Evolutionary conservation across 2,329 filamentous ascomycete species (phyloP).

Genomic region (Fusarium coffeatum): DNA sequence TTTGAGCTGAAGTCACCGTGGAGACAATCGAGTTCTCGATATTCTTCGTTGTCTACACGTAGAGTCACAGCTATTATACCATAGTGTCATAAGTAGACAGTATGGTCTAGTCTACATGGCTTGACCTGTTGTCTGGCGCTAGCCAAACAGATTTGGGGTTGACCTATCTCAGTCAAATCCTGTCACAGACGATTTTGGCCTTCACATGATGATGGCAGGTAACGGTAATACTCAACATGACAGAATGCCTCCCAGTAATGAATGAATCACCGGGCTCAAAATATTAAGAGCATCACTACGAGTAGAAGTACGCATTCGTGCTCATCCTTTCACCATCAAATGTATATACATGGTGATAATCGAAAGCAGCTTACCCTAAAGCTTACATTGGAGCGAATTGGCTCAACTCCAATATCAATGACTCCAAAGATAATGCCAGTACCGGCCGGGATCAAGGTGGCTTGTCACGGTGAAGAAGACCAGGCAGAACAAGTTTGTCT

Average conservation of each 20-base stretch:
- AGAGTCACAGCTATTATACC: neutral
- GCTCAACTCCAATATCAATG: neutral
- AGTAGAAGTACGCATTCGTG: neutral
- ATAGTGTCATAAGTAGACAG: neutral
- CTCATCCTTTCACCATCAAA: neutral
- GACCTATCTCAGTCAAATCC: neutral
- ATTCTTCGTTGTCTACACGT: neutral
- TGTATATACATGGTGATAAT: neutral
- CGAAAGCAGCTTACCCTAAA: slow-evolving; percentile 7
- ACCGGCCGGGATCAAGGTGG: neutral
- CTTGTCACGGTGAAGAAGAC: neutral
- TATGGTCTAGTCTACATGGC: neutral
- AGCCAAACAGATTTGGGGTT: no score
- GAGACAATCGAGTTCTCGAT: neutral
- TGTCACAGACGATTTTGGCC: neutral
- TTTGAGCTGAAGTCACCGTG: neutral
- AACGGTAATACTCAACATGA: neutral
- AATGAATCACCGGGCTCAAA: neutral
- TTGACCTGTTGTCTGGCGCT: no score
- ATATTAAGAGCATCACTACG: neutral
- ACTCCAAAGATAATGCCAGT: neutral
- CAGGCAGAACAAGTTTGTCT: neutral
- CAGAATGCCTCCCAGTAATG: neutral
- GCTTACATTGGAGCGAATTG: neutral
- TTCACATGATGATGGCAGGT: neutral